Conservation (phyloP, 208 protist genomes). For the Leishmania tarentolae region DNA sequence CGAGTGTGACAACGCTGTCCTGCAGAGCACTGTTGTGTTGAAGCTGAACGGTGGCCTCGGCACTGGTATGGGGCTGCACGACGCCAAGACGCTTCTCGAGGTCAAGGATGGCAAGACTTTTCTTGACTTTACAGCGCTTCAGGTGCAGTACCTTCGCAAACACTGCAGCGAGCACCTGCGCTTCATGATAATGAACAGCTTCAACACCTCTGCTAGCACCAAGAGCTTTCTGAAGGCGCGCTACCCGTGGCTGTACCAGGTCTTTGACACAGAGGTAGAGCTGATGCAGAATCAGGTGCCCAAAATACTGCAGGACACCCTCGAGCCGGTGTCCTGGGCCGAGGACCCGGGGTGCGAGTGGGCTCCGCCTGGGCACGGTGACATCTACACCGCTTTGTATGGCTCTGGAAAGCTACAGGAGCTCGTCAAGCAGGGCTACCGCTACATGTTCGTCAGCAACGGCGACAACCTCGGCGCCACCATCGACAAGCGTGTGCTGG, state of each 20-base stretch:
- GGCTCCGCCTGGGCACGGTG: constrained; percentile 99
- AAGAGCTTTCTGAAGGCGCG: constrained; percentile 59
- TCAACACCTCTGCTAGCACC: constrained; percentile 96
- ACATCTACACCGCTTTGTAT: constrained; percentile 96
- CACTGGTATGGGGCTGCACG: constrained; percentile 88
- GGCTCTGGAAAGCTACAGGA: constrained; percentile 89
- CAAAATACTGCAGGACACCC: constrained; percentile 70
- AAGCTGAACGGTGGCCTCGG: constrained; percentile 98
- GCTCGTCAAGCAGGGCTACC: constrained; percentile 86
- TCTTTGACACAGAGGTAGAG: constrained; percentile 67
- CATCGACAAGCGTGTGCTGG: constrained; percentile 84
- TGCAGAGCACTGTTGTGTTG: constrained; percentile 93
- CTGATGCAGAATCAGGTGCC: constrained; percentile 88
- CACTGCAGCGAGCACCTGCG: constrained; percentile 86
- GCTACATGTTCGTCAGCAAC: constrained; percentile 99
- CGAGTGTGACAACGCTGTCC: constrained; percentile 31
- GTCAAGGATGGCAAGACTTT: constrained; percentile 95
- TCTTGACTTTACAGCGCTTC: constrained; percentile 96
- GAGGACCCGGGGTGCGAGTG: constrained; percentile 73
- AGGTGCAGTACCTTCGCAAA: constrained; percentile 93
- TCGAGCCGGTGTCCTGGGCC: constrained; percentile 67
- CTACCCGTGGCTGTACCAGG: constrained; percentile 49
- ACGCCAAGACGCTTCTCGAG: constrained; percentile 92
- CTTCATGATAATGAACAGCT: constrained; percentile 99
- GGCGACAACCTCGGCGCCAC: constrained; percentile 98